Percentiles rank a stretch among this genome's conserved stretches.
Conservation (phyloP, 768 basidiomycete species). For the Auriculariales sp. region DNA sequence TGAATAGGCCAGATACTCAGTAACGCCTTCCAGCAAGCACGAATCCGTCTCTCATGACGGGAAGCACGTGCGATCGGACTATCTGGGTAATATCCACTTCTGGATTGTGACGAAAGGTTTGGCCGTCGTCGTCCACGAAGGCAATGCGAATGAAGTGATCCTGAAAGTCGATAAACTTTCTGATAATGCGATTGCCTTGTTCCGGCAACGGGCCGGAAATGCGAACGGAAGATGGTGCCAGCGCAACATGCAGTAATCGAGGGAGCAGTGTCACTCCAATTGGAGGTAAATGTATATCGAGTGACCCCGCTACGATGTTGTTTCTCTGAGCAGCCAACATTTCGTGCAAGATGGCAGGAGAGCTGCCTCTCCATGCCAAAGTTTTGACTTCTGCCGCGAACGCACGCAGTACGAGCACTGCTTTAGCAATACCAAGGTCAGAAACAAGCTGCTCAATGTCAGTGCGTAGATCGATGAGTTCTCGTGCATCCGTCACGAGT, state of each 20-base stretch:
- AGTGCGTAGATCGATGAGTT: slow-evolving; percentile 31
- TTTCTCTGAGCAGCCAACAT: background rate
- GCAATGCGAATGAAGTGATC: slow-evolving; percentile 47
- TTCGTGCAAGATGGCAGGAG: background rate
- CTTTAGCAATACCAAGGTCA: slow-evolving; percentile 19
- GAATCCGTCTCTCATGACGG: slow-evolving; percentile 29
- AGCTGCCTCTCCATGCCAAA: background rate
- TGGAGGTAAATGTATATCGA: background rate
- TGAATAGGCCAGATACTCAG: slow-evolving; percentile 55
- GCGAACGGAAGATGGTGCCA: slow-evolving; percentile 40
- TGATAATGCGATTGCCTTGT: slow-evolving; percentile 46
- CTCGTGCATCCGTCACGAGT: slow-evolving; percentile 30
- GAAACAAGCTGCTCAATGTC: slow-evolving; percentile 18
- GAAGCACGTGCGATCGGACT: slow-evolving; percentile 31
- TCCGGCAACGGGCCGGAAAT: slow-evolving; percentile 43
- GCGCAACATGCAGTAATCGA: slow-evolving; percentile 14
- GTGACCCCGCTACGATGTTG: too few relatives aligned
- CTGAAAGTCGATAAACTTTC: slow-evolving; percentile 23
- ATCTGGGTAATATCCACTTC: slow-evolving; percentile 39
- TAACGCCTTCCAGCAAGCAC: slow-evolving; percentile 39
- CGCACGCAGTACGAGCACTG: slow-evolving; percentile 25
- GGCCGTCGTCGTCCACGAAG: slow-evolving; percentile 42
- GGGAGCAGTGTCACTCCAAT: background rate
- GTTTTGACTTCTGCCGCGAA: slow-evolving; percentile 15
- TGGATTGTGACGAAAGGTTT: slow-evolving; percentile 36